Evolutionary conservation across 345 rosid species (phyloP), one percentile per base, ranked within the genome.

Genomic region (Noccaea bulbosa): DNA sequence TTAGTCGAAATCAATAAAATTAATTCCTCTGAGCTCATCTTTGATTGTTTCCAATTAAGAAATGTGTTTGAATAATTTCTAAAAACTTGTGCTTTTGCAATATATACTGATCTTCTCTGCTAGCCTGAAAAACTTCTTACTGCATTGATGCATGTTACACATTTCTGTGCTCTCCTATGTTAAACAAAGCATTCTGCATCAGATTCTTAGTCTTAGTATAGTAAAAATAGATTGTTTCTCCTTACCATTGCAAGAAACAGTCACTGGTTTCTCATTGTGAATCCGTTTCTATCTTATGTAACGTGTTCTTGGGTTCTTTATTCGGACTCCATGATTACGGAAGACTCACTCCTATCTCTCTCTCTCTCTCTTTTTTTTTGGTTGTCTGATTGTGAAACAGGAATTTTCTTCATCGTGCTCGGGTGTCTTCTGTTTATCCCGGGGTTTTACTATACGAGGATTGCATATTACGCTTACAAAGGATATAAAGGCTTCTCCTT

Each of bases 401-500:
- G 98, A 57, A 61, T 93, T 37, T 93, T 93, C 97, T 93, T 93
- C 77, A 84, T 85, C 1, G 74, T 93, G 39, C 74, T 93, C 10
- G 98, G 98, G 2, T 77, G 85, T 67, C 73, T 93, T 22, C 70
- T 93, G 85, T 93, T 91, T 67, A 87, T 93, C n/a, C 98, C 98
- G 0, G 98, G 98, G 33, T 93, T 84, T 75, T 93, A 93, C 76
- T 93, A 93, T 17, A 88, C 98, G 1, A 78, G 98, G 82, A 87
- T 93, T 50, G 98, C 98, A 0, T 93, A 93, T 72, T 93, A 88
- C 76, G 98, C 98, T 0, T 93, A 91, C 74, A 93, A 93, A 78
- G 98, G 98, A 45, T 93, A 91, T 78, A 93, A 81, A 78, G 98
- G 98, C 53, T 93, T 93, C 87, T 93, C 98, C 56, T 93, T 93